Evolutionary conservation across 2,329 filamentous ascomycete genomes (phyloP), one percentile per base, ranked within the genome.

Genomic region (Colletotrichum sojae): DNA sequence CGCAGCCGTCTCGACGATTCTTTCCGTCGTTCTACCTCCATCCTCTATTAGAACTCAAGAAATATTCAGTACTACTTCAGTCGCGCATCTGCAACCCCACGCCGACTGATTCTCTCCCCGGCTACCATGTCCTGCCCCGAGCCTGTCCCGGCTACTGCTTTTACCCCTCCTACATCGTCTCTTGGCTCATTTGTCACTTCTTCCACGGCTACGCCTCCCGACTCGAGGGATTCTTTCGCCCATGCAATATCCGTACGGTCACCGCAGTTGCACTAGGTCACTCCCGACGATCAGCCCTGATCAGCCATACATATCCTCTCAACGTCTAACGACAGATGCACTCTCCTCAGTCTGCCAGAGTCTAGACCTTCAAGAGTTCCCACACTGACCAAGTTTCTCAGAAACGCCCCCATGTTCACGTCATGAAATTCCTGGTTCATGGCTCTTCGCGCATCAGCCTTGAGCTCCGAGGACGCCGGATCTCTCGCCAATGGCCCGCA

Each of bases 331-430:
- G 48, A 48, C 31, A 20, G n/a, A 13, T 43, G n/a, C 45, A 25
- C 61, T 58, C 49, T 46, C 36, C 54, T 53, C 49, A 55, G 48
- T 55, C 10, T 49, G 51, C 20, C 27, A 46, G 27, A 48, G 55
- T 66, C 62, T 66, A 66, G 62, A 52, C 62, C 62, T 51, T 53
- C 13, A 49, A 10, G 8, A 48, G 66, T 66, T 66, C 55, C 66
- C 66, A 66, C 66, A 69, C 36, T 63, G 55, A 52, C 59, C 59
- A 67, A 57, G 51, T 67, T 67, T 63, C 59, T 25, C 64, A 27
- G 25, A n/a, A 66, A 22, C 66, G 22, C 63, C 39, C 45, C 51
- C 55, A 25, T 36, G 18, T 66, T 46, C 55, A 51, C 62, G 66
- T 66, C 66, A 66, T 66, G 31, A 52, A 52, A 25, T 40, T 18